A percentile compares a stretch with the other conserved stretches of the same genome.
phyloP scores from a whole-genome alignment of 192 early-diverging fungal genomes.

The Diversispora epigaea region DNA sequence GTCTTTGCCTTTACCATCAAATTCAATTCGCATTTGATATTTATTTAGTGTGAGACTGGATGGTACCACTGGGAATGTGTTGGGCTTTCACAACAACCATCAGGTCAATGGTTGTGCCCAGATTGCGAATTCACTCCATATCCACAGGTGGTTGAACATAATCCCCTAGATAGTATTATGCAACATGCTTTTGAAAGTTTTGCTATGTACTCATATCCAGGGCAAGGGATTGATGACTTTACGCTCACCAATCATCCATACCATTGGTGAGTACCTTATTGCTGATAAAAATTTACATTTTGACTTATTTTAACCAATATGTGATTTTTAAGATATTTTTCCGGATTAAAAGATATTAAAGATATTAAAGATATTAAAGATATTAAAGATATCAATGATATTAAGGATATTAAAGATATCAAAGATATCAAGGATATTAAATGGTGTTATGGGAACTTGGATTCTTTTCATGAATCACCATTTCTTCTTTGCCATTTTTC shows the following conservation, averaged over 20 bases:
- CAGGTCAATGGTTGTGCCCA: slow-evolving; percentile 16
- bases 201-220: slow-evolving; percentile 21
- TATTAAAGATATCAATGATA: no score
- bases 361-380: no score
- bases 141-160: background rate
- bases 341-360: no score
- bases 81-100: slow-evolving; percentile 4
- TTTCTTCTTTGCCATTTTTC: no score
- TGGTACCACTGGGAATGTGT: slow-evolving; percentile 23
- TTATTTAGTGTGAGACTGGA: background rate
- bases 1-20: background rate
- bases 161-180: slow-evolving; percentile 3
- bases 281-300: no score
- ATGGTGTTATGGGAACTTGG: no score
- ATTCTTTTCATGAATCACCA: no score
- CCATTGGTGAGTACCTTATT: background rate
- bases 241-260: slow-evolving; percentile 14
- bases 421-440: no score
- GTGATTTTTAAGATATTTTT: no score
- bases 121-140: slow-evolving; percentile 22
- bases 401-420: no score
- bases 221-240: slow-evolving; percentile 5
- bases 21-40: background rate
- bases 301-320: no score
- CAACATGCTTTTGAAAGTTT: background rate